Conservation (phyloP, 148 eudicot species). For the Vaccinium macrocarpon region DNA sequence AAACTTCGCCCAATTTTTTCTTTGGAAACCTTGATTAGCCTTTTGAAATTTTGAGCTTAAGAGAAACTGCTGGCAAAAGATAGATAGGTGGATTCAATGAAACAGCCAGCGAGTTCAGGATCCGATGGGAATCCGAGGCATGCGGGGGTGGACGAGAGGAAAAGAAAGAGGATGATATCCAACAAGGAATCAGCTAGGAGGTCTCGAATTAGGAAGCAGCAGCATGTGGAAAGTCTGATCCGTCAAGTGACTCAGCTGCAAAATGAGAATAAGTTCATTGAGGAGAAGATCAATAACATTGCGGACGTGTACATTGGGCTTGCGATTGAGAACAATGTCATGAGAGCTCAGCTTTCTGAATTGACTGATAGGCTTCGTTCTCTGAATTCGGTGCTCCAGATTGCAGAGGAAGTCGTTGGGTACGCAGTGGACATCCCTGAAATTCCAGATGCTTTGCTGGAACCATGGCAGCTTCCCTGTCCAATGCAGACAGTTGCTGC, state of each 20-base stretch:
- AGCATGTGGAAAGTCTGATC: conserved; percentile 56
- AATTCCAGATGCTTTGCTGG: conserved; percentile 64
- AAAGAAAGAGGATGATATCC: conserved; percentile 80
- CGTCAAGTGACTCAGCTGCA: conserved; percentile 42
- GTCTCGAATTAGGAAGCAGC: conserved; percentile 83
- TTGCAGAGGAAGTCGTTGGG: conserved; percentile 73
- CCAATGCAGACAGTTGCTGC: conserved; percentile 53
- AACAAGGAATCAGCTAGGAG: conserved; percentile 84
- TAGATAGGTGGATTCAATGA: conserved; percentile 27
- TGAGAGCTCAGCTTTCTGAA: conserved; percentile 70
- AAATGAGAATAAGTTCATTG: conserved; percentile 41
- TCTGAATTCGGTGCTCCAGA: conserved; percentile 60
- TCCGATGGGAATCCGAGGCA: conserved; percentile 45
- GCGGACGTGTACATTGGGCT: conserved; percentile 36
- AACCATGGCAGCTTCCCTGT: conserved; percentile 96
- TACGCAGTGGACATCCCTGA: conserved; percentile 63
- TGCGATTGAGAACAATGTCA: conserved; percentile 67
- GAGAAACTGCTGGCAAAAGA: neutral
- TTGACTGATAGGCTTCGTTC: conserved; percentile 66
- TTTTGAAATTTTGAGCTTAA: neutral
- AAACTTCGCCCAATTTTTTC: neutral
- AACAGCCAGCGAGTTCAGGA: conserved; percentile 51
- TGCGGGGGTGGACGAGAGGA: conserved; percentile 56
- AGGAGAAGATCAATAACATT: conserved; percentile 38
- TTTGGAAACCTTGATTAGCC: neutral